phyloP scores from a whole-genome alignment of 2,329 filamentous ascomycete genomes.

The Neurospora sp. region DNA sequence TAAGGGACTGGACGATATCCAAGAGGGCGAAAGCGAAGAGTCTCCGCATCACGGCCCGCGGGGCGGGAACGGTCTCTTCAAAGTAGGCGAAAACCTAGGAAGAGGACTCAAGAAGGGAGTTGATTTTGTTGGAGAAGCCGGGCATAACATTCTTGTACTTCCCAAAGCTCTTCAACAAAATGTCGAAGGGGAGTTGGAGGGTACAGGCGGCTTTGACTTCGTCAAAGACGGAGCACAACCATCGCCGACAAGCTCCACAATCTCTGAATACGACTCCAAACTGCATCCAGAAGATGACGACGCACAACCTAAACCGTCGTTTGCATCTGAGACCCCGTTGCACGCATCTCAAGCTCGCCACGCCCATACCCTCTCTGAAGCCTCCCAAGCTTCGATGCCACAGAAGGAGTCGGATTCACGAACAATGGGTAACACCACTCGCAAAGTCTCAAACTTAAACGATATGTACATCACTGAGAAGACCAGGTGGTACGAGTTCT shows the following conservation, averaged over 20 bases:
- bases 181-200: conserved; percentile 42
- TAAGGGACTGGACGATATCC: conserved; percentile 13
- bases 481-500: conserved; percentile 51
- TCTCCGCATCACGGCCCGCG: conserved; percentile 20
- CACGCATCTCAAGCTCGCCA: conserved; percentile 16
- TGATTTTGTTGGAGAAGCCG: conserved; percentile 32
- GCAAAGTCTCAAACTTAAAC: conserved; percentile 37
- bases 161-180: conserved; percentile 36
- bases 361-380: conserved; percentile 26
- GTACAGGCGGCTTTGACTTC: conserved; percentile 43
- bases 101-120: conserved; percentile 38
- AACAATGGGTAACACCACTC: conserved; percentile 39
- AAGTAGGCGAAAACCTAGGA: conserved; percentile 39
- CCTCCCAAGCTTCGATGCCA: conserved; percentile 31
- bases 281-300: conserved; percentile 26
- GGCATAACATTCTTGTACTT: neutral
- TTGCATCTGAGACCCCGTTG: conserved; percentile 20
- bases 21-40: conserved; percentile 16
- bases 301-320: conserved; percentile 24
- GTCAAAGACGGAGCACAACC: conserved; percentile 15
- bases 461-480: conserved; percentile 38
- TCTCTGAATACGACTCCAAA: conserved; percentile 13
- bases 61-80: conserved; percentile 27
- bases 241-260: conserved; percentile 15
- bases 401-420: conserved; percentile 18